phyloP scores from a whole-genome alignment of 148 eudicot genomes.

The Cornus florida region DNA sequence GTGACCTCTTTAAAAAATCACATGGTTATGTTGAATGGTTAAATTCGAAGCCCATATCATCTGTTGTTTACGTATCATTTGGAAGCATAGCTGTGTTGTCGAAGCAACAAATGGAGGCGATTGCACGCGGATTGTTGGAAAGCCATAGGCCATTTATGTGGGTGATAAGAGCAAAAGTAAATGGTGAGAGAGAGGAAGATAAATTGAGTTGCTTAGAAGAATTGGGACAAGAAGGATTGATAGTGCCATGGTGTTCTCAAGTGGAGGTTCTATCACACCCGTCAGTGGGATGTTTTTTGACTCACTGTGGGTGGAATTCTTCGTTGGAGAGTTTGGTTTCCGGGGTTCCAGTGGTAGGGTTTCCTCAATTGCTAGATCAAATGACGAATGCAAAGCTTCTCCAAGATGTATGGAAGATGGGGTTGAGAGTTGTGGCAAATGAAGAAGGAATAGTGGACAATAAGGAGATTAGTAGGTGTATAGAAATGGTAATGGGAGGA shows the following conservation, averaged over 20 bases:
- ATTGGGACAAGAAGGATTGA: constrained; percentile 22
- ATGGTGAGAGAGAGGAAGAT: constrained; percentile 21
- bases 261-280: constrained; percentile 35
- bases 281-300: constrained; percentile 32
- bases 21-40: constrained; percentile 43
- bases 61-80: constrained; percentile 53
- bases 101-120: constrained; percentile 32
- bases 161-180: constrained; percentile 27
- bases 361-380: constrained; percentile 27
- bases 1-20: constrained; percentile 17
- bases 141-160: constrained; percentile 40
- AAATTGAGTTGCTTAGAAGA: constrained; percentile 11
- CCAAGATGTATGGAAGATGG: constrained; percentile 31
- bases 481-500: constrained; percentile 29
- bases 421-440: constrained; percentile 11
- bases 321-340: too few species aligned
- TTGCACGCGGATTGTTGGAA: constrained; percentile 24
- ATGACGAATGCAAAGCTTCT: constrained; percentile 21
- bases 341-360: constrained; percentile 25
- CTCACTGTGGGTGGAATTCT: constrained; percentile 44
- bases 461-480: constrained; percentile 26
- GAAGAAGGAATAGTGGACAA: constrained; percentile 16
- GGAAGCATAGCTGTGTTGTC: constrained; percentile 34
- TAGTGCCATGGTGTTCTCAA: too few species aligned
- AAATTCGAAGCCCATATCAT: constrained; percentile 25